Percentiles rank a stretch among this genome's conserved stretches.
phyloP scores from a whole-genome alignment of 768 basidiomycete species.

The Podaxis rugospora region DNA sequence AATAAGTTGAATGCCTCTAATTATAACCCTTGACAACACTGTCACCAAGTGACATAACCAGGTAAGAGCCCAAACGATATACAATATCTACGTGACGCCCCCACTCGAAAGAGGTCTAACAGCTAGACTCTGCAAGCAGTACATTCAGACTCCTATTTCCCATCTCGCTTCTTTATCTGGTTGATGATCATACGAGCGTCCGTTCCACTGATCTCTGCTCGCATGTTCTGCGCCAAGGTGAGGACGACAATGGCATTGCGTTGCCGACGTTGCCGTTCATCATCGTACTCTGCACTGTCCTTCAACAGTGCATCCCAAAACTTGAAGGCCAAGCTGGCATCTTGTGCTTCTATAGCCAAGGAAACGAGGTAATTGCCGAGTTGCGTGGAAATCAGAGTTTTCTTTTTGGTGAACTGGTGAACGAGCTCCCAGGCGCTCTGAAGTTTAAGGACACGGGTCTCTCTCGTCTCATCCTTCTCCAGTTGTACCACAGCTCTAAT shows the following conservation, averaged over 20 bases:
- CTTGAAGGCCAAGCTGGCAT: conserved; percentile 49
- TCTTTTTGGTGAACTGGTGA: conserved; percentile 27
- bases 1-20: conserved; percentile 11
- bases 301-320: conserved; percentile 55
- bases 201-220: conserved; percentile 5
- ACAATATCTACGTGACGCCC: conserved; percentile 12
- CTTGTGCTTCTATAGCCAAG: conserved; percentile 43
- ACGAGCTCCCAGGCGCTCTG: conserved; percentile 39
- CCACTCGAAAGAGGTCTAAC: neutral
- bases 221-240: conserved; percentile 21
- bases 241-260: conserved; percentile 36
- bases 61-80: neutral
- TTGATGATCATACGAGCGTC: conserved; percentile 7
- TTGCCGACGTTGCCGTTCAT: conserved; percentile 37
- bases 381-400: conserved; percentile 36
- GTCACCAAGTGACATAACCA: neutral
- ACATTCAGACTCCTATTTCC: conserved; percentile 21
- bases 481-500: conserved; percentile 36
- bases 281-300: conserved; percentile 41
- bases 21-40: conserved; percentile 1
- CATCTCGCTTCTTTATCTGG: conserved; percentile 1
- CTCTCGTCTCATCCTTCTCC: conserved; percentile 18
- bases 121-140: neutral
- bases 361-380: conserved; percentile 49
- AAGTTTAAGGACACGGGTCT: conserved; percentile 28